Conservation (phyloP, 2,329 filamentous ascomycete species). For the Fusarium denticulatum region DNA sequence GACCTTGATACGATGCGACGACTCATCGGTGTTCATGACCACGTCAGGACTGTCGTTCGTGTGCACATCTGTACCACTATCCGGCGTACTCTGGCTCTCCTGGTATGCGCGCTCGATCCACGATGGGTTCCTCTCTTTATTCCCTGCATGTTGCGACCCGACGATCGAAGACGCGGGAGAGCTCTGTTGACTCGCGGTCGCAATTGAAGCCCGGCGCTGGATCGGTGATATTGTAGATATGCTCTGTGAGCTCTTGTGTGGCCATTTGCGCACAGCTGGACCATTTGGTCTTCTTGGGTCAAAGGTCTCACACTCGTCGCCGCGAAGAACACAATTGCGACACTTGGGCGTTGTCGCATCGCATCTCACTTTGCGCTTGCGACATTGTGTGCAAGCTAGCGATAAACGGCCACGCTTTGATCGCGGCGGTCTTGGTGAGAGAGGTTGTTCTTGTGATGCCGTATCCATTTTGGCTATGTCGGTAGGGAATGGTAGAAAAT, state of each 20-base stretch:
- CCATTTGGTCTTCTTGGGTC: slow-evolving; percentile 35
- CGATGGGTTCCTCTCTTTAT: slow-evolving; percentile 22
- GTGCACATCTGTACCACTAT: slow-evolving; percentile 14
- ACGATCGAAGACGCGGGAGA: slow-evolving; percentile 27
- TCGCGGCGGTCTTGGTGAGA: slow-evolving; percentile 16
- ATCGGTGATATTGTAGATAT: background rate
- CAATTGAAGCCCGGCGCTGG: slow-evolving; percentile 20
- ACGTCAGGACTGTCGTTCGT: slow-evolving; percentile 34
- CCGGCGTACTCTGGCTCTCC: slow-evolving; percentile 20
- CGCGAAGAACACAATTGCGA: slow-evolving; percentile 36
- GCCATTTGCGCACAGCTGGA: slow-evolving; percentile 35
- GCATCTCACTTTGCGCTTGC: slow-evolving; percentile 38
- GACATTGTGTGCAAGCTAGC: slow-evolving; percentile 32
- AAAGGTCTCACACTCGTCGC: slow-evolving; percentile 33
- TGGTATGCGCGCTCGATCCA: slow-evolving; percentile 39
- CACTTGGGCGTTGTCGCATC: slow-evolving; percentile 39
- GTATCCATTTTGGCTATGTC: background rate
- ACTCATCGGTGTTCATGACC: slow-evolving; percentile 36
- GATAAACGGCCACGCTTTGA: slow-evolving; percentile 30
- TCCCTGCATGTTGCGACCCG: slow-evolving; percentile 20
- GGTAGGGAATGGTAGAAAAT: background rate
- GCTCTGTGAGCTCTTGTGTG: slow-evolving; percentile 20
- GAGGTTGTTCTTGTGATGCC: slow-evolving; percentile 5
- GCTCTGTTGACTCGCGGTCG: slow-evolving; percentile 29
- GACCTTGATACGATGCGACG: slow-evolving; percentile 38